A percentile compares a stretch with the other conserved stretches of the same genome.
Conservation (phyloP, 1,284 basidiomycete genomes). For the Papiliotrema fonsecae region DNA sequence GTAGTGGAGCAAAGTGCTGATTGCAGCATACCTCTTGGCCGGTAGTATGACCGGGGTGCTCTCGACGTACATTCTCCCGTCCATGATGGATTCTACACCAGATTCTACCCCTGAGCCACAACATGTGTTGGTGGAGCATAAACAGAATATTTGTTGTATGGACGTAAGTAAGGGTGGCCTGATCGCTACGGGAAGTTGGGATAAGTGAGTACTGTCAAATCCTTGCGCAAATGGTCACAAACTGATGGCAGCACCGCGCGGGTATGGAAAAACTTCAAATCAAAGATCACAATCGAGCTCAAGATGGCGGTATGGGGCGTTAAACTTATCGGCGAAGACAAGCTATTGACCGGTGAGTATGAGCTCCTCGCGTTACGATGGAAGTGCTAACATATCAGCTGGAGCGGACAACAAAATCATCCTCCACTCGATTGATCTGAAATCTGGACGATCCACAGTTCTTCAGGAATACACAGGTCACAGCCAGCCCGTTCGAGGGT, state of each 20-base stretch:
- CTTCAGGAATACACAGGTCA: constrained; percentile 78
- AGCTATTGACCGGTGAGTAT: constrained; percentile 71
- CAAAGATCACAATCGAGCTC: constrained; percentile 80
- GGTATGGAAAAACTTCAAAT: constrained; percentile 81
- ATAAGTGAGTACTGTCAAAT: constrained; percentile 59
- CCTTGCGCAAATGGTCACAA: neutral
- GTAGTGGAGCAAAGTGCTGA: constrained; percentile 3
- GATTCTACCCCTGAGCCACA: constrained; percentile 62
- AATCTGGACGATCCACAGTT: constrained; percentile 50
- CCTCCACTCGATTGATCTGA: constrained; percentile 66
- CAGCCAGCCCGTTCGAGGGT: constrained; percentile 80
- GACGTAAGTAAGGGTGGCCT: constrained; percentile 63
- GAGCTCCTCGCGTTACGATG: neutral
- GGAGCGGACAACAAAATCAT: constrained; percentile 95
- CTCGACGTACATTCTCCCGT: constrained; percentile 59
- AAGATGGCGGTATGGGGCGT: constrained; percentile 94
- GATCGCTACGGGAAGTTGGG: constrained; percentile 96
- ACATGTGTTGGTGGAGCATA: constrained; percentile 81
- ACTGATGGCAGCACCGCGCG: constrained; percentile 68
- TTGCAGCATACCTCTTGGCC: constrained; percentile 70
- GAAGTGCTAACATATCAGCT: constrained; percentile 50
- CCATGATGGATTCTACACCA: constrained; percentile 17
- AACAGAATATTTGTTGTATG: constrained; percentile 84
- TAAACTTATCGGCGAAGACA: constrained; percentile 69
- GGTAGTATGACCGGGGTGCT: constrained; percentile 81